Base-by-base conservation (phyloP, 768 basidiomycete genomes). In the Zangia roseola region DNA sequence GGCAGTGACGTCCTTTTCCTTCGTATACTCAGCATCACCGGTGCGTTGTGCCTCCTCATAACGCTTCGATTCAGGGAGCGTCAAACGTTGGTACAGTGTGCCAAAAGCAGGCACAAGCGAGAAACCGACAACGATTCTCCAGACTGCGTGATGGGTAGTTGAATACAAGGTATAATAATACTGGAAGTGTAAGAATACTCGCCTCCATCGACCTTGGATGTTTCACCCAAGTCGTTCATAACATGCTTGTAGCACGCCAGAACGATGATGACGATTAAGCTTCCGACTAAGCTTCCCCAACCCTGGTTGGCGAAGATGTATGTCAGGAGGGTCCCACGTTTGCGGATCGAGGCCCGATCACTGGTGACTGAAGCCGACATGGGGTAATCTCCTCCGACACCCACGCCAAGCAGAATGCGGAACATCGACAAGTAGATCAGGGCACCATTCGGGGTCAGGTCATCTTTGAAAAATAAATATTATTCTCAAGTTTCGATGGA, bases 241-340 rank as follows among this genome's bases (percentile, higher is more conserved):
- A 76, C 76, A 50, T 72, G 65, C 58, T 80, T 82, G 70, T 87
- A 90, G 34, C 74, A 76, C 2, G 76, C 71, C 25, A 90, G 71
- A 17, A 86, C 79, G 54, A 89, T 70, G 59, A 89, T 78, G 6
- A 81, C 81, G 20, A 75, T 74, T 51, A 90, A 61, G 40, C 75
- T 75, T 8, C 85, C 88, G 30, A 81, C 59, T 46, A 91, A 74
- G 35, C 75, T 81, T 24, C 89, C 88, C 86, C 86, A 89, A 10
- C 88, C 88, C 64, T 89, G 84, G 63, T 83, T 84, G 1, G 84
- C 75, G 56, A 88, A 89, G 56, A 88, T 85, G 60, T 86, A 88
- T 19, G 82, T 74, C n/a, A 91, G 74, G 68, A 91, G 75, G 0
- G 83, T 84, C 0, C 88, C 88, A 14, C 86, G 77, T 42, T 86